Evolutionary conservation across 1,139 yeast species (phyloP).

Genomic region (Hyphopichia pseudoburtonii): DNA sequence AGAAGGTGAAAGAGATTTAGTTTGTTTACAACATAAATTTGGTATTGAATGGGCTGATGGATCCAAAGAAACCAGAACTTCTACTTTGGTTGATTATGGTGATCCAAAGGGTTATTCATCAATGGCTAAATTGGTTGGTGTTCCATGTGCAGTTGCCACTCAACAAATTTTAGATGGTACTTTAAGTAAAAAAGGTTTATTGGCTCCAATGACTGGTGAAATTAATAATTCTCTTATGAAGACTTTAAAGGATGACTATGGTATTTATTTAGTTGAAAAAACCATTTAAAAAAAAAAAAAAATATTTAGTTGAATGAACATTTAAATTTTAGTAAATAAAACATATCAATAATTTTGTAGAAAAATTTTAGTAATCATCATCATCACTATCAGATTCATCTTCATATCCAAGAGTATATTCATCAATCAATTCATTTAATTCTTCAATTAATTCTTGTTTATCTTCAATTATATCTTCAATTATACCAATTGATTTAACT

Average conservation of each 20-base stretch:
- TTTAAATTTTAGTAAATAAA: background rate
- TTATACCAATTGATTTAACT: constrained; percentile 17
- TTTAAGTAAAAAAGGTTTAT: constrained; percentile 69
- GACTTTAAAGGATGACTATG: constrained; percentile 85
- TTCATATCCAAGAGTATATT: constrained; percentile 57
- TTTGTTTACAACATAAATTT: constrained; percentile 94
- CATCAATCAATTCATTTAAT: constrained; percentile 47
- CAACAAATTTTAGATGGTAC: constrained; percentile 84
- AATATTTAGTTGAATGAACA: background rate
- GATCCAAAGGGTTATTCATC: constrained; percentile 92
- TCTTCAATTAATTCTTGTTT: constrained; percentile 64
- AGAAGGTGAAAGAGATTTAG: constrained; percentile 93
- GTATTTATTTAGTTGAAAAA: constrained; percentile 86
- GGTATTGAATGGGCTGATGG: constrained; percentile 98
- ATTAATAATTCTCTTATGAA: constrained; percentile 88
- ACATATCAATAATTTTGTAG: background rate
- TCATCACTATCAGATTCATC: constrained; percentile 41
- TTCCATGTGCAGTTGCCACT: constrained; percentile 96
- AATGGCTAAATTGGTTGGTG: constrained; percentile 98
- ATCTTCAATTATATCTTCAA: constrained; percentile 54
- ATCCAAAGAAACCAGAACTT: constrained; percentile 83
- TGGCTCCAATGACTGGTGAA: constrained; percentile 91
- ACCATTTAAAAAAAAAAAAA: constrained; percentile 36
- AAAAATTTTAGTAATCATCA: constrained; percentile 9
- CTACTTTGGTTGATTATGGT: constrained; percentile 95